Evolutionary conservation across 345 rosid species (phyloP).

Genomic region (Raphanus raphanistrum): DNA sequence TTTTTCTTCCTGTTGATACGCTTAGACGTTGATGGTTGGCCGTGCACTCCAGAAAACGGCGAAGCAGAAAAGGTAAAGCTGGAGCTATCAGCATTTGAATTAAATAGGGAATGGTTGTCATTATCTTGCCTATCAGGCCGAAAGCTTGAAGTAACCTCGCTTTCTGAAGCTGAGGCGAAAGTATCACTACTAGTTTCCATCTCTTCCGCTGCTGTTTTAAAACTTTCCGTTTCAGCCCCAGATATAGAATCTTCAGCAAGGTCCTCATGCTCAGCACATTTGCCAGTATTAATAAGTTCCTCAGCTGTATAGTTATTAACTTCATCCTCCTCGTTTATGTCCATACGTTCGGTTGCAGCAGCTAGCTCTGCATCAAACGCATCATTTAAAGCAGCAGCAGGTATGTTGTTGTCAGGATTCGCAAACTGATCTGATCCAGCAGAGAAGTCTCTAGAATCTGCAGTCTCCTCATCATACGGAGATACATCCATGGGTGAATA

Average conservation of each 20-base stretch:
- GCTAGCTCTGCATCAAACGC: conserved; percentile 58
- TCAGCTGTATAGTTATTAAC: conserved; percentile 43
- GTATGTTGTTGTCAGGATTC: conserved; percentile 40
- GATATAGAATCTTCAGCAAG: conserved; percentile 54
- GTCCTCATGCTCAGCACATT: conserved; percentile 43
- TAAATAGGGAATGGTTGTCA: conserved; percentile 42
- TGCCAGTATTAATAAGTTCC: conserved; percentile 35
- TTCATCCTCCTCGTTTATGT: conserved; percentile 50
- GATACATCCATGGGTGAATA: conserved; percentile 90
- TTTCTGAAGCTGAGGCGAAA: conserved; percentile 52
- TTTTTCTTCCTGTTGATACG: conserved; percentile 54
- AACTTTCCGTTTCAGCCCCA: conserved; percentile 87
- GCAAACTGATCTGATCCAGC: conserved; percentile 60
- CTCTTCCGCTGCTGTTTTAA: conserved; percentile 81
- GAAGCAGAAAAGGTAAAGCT: conserved; percentile 76
- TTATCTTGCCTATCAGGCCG: conserved; percentile 48
- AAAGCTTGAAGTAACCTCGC: conserved; percentile 61
- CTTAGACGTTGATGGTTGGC: conserved; percentile 45
- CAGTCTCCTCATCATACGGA: conserved; percentile 58
- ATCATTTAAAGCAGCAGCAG: conserved; percentile 40
- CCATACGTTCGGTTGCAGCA: conserved; percentile 63
- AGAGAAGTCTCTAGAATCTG: conserved; percentile 53
- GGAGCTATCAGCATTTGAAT: conserved; percentile 47
- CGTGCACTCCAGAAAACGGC: conserved; percentile 51
- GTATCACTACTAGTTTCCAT: conserved; percentile 56